Evolutionary conservation across 2,329 filamentous ascomycete genomes (phyloP).

Genomic region (Aspergillus vadensis): DNA sequence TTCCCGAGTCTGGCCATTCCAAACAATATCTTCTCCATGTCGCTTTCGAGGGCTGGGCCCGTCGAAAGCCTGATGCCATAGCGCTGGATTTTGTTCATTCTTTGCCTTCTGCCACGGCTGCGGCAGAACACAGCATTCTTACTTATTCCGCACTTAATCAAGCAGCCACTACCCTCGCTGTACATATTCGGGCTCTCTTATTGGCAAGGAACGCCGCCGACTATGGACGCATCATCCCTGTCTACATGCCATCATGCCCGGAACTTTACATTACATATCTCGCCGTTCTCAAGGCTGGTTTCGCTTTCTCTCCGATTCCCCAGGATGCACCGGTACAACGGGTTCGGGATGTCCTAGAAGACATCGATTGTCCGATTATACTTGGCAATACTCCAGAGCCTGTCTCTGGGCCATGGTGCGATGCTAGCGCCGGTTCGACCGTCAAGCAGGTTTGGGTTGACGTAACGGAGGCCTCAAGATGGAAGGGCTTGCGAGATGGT

Average conservation of each 20-base stretch:
- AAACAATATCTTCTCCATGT: constrained; percentile 26
- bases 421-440: background rate
- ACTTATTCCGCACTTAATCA: constrained; percentile 29
- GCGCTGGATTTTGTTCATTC: constrained; percentile 33
- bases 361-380: constrained; percentile 29
- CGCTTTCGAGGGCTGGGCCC: constrained; percentile 31
- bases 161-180: constrained; percentile 26
- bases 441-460: constrained; percentile 23
- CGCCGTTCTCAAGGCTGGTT: constrained; percentile 39
- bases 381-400: constrained; percentile 24
- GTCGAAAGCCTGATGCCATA: constrained; percentile 23
- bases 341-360: constrained; percentile 30
- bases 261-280: constrained; percentile 44
- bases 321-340: constrained; percentile 37
- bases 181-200: constrained; percentile 20
- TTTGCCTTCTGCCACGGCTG: constrained; percentile 18
- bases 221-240: constrained; percentile 27
- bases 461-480: constrained; percentile 24
- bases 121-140: constrained; percentile 27
- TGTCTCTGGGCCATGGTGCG: constrained; percentile 12
- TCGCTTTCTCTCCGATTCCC: constrained; percentile 43
- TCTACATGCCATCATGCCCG: constrained; percentile 35
- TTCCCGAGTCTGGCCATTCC: background rate
- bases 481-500: constrained; percentile 18
- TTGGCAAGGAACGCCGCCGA: background rate